Evolutionary conservation across 2,329 filamentous ascomycete species (phyloP).

Genomic region (Tolypocladium capitatum): DNA sequence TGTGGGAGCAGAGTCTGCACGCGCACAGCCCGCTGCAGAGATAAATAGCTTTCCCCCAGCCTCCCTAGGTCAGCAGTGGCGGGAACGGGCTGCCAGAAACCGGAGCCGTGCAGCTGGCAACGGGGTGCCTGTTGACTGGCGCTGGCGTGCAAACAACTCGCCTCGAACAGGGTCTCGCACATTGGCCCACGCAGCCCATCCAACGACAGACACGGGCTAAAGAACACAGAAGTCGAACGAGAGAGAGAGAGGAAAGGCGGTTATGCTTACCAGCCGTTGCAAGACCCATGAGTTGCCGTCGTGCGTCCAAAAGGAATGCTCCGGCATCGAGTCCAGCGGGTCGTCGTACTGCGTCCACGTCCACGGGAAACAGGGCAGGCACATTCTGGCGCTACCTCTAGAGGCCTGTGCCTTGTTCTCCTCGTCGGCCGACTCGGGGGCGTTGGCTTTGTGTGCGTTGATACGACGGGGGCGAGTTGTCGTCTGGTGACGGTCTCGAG

Average conservation of each 20-base stretch:
- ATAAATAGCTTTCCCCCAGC: background rate
- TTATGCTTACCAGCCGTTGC: constrained; percentile 23
- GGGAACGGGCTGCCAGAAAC: background rate
- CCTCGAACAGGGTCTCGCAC: background rate
- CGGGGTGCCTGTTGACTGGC: background rate
- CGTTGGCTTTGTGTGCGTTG: background rate
- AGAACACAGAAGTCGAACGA: background rate
- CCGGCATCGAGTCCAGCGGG: constrained; percentile 20
- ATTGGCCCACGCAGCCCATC: background rate
- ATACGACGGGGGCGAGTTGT: background rate
- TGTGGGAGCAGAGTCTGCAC: background rate
- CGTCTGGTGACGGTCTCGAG: background rate
- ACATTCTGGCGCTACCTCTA: constrained; percentile 20
- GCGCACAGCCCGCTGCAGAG: background rate
- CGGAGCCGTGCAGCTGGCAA: background rate
- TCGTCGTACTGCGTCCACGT: constrained; percentile 34
- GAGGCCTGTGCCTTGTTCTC: background rate
- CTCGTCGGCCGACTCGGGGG: background rate
- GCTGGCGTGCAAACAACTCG: background rate
- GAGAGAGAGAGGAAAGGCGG: background rate
- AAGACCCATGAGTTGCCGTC: constrained; percentile 23
- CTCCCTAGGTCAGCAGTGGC: background rate
- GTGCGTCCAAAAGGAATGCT: constrained; percentile 29
- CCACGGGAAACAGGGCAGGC: constrained; percentile 39
- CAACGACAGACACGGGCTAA: background rate